These are phyloP conservation scores for Buddleja alternifolia DNA, from an alignment of 257 asterid species.

Conservation along the genomic window DNA sequence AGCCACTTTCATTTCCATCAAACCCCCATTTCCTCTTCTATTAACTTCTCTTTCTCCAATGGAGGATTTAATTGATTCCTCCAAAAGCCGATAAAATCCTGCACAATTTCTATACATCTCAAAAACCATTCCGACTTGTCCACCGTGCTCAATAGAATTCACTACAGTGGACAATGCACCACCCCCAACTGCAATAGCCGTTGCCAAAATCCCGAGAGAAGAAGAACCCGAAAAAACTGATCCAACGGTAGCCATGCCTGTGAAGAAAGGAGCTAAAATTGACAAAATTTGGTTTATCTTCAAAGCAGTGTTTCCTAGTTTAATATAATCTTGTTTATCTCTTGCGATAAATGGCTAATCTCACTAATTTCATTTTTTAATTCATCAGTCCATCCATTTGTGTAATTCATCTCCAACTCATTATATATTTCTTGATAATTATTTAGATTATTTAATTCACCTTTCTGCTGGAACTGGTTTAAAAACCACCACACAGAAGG, in stretches of 20 bases:
- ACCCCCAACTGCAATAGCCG: constrained; percentile 24
- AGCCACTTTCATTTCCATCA: constrained; percentile 35
- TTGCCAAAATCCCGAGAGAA: neutral
- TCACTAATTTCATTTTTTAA: constrained; percentile 31
- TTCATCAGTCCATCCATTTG: constrained; percentile 13
- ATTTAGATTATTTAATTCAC: too few relatives aligned
- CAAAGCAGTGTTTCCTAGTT: constrained; percentile 32
- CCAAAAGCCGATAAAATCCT: constrained; percentile 35
- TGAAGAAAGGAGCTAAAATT: constrained; percentile 25
- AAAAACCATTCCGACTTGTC: constrained; percentile 40
- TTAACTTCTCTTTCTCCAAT: neutral
- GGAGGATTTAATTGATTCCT: constrained; percentile 27
- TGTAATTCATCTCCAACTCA: neutral
- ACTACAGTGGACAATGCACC: constrained; percentile 31
- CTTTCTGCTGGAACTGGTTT: neutral
- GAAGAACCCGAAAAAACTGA: constrained; percentile 20
- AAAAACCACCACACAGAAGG: constrained; percentile 39
- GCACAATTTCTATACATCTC: constrained; percentile 39
- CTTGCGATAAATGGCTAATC: constrained; percentile 18
- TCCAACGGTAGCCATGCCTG: constrained; percentile 26
- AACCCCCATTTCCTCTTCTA: constrained; percentile 27
- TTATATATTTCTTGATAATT: neutral
- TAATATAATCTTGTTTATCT: constrained; percentile 30
- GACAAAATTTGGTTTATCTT: constrained; percentile 29
- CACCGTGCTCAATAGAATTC: constrained; percentile 37